phyloP scores from a whole-genome alignment of 257 asterid species.

The Petrea volubilis region DNA sequence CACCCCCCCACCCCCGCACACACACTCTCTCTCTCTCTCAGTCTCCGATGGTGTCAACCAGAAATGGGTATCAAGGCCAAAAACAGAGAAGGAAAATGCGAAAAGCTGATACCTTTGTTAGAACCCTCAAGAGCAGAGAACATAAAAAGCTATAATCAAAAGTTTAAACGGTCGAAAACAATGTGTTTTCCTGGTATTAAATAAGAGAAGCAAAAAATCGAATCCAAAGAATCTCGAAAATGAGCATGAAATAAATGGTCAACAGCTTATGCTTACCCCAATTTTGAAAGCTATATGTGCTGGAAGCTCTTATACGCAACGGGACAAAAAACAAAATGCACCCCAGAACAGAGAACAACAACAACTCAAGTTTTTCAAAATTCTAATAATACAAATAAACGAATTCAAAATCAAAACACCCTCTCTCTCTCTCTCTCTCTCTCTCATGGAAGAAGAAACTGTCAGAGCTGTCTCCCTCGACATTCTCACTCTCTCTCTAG shows the following conservation, averaged over 20 bases:
- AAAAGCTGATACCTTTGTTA: constrained; percentile 23
- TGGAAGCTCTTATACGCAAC: constrained; percentile 22
- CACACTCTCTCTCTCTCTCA: neutral
- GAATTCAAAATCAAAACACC: constrained; percentile 43
- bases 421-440: constrained; percentile 29
- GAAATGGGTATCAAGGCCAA: neutral
- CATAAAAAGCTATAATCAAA: constrained; percentile 1
- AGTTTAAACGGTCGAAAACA: constrained; percentile 41
- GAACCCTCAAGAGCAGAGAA: constrained; percentile 11
- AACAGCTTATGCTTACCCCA: constrained; percentile 24
- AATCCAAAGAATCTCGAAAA: constrained; percentile 23
- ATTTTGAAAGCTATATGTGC: constrained; percentile 16
- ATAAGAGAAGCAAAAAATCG: constrained; percentile 7
- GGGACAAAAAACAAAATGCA: constrained; percentile 37
- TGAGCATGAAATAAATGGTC: constrained; percentile 17
- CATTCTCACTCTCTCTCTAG: constrained; percentile 17
- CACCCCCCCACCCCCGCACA: constrained; percentile 1
- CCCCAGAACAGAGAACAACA: constrained; percentile 27
- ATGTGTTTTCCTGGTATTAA: neutral
- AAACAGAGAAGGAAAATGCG: neutral
- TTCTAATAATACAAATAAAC: constrained; percentile 33
- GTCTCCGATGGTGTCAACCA: neutral
- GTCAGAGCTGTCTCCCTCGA: constrained; percentile 42
- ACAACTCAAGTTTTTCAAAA: constrained; percentile 17
- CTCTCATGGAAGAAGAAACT: constrained; percentile 33